Conservation (phyloP, 1,284 basidiomycete species). For the Sporisorium reilianum region DNA sequence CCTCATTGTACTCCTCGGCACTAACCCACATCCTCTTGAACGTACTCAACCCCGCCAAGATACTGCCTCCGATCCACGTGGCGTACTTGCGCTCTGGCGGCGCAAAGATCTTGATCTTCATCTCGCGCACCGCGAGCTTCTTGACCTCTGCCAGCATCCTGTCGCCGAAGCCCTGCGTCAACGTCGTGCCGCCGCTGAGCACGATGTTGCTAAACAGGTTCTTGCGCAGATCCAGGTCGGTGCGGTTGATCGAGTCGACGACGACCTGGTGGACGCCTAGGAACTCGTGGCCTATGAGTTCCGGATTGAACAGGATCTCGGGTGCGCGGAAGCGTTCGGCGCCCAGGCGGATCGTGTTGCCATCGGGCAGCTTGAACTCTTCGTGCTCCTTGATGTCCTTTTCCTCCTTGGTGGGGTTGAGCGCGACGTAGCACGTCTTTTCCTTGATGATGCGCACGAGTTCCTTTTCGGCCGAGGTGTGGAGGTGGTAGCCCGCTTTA, state of each 20-base stretch:
- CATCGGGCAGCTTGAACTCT: slow-evolving; percentile 94
- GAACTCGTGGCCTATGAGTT: slow-evolving; percentile 94
- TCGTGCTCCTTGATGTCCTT: slow-evolving; percentile 80
- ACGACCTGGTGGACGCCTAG: slow-evolving; percentile 93
- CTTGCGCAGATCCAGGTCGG: slow-evolving; percentile 86
- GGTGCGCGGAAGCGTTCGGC: slow-evolving; percentile 95
- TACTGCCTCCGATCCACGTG: slow-evolving; percentile 93
- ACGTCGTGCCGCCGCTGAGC: slow-evolving; percentile 93
- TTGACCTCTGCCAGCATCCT: slow-evolving; percentile 94
- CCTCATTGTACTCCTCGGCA: slow-evolving; percentile 98
- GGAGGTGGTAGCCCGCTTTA: slow-evolving; percentile 92
- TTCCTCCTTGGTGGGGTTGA: slow-evolving; percentile 92
- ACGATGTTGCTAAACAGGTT: slow-evolving; percentile 96
- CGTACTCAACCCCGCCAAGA: slow-evolving; percentile 89
- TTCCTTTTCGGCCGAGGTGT: slow-evolving; percentile 96
- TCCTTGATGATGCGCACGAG: slow-evolving; percentile 98
- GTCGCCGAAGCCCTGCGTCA: slow-evolving; percentile 80
- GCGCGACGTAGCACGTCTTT: slow-evolving; percentile 93
- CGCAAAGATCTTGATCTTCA: slow-evolving; percentile 99
- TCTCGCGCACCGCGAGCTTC: slow-evolving; percentile 93
- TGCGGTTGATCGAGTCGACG: slow-evolving; percentile 72
- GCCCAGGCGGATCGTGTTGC: slow-evolving; percentile 92
- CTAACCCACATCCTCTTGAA: slow-evolving; percentile 91
- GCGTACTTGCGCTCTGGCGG: slow-evolving; percentile 99
- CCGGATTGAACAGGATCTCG: slow-evolving; percentile 97